Evolutionary conservation across 1,139 yeast genomes (phyloP).

Genomic region (Zygosaccharomyces pseudobailii): DNA sequence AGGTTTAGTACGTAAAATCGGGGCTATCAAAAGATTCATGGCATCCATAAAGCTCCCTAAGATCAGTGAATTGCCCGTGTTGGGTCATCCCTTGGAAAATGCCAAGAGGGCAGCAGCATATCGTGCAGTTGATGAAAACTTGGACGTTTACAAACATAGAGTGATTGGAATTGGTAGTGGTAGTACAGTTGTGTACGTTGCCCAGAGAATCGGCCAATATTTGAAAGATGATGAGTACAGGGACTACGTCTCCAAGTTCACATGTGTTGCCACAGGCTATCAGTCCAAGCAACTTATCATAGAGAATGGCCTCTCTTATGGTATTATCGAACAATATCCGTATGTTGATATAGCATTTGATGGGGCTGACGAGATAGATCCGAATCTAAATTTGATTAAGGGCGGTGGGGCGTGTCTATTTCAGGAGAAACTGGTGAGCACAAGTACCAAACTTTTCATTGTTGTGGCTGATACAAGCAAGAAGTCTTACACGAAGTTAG

Average conservation of each 20-base stretch:
- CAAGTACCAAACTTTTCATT: slow-evolving; percentile 68
- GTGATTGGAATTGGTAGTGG: slow-evolving; percentile 96
- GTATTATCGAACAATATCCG: slow-evolving; percentile 76
- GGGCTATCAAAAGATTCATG: not conserved
- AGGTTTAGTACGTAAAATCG: not conserved
- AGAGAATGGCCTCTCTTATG: slow-evolving; percentile 73
- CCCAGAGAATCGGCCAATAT: slow-evolving; percentile 73
- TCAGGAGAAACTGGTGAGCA: slow-evolving; percentile 93
- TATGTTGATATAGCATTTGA: slow-evolving; percentile 89
- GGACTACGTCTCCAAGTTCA: slow-evolving; percentile 49
- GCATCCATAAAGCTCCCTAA: slow-evolving; percentile 13
- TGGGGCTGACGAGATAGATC: slow-evolving; percentile 97
- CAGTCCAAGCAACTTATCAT: slow-evolving; percentile 85
- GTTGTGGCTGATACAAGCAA: slow-evolving; percentile 93
- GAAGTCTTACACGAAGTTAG: slow-evolving; percentile 58
- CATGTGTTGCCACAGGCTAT: slow-evolving; percentile 94
- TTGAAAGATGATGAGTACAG: slow-evolving; percentile 30
- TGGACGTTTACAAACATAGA: slow-evolving; percentile 57
- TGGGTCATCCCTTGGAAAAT: slow-evolving; percentile 37
- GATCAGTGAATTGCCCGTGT: slow-evolving; percentile 21
- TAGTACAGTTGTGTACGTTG: slow-evolving; percentile 92
- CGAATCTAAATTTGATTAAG: slow-evolving; percentile 75
- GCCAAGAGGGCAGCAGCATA: slow-evolving; percentile 82
- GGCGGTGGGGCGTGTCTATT: slow-evolving; percentile 99
- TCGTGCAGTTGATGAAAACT: slow-evolving; percentile 85